Percentiles rank a stretch among this genome's conserved stretches.
Conservation (phyloP, 768 basidiomycete genomes). For the Peribolospora kevripleyi region DNA sequence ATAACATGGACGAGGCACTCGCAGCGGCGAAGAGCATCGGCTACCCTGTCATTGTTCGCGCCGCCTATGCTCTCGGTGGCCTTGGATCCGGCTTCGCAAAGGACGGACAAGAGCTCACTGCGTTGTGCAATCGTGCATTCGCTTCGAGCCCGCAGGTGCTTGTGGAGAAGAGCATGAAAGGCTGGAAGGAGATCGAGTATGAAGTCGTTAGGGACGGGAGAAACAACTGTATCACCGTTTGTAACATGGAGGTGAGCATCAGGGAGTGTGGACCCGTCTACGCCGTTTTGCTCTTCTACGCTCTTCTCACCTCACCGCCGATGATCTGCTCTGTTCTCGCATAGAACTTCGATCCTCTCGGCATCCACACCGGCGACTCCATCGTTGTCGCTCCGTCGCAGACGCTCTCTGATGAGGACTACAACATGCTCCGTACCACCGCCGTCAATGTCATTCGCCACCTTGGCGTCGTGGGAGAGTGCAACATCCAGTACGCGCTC, state of each 20-base stretch:
- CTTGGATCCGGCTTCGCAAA: slow-evolving; percentile 92
- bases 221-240: slow-evolving; percentile 97
- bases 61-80: slow-evolving; percentile 88
- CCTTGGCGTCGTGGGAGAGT: slow-evolving; percentile 89
- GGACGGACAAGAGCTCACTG: slow-evolving; percentile 64
- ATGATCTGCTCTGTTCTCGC: not conserved
- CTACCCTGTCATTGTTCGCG: slow-evolving; percentile 86
- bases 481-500: slow-evolving; percentile 96
- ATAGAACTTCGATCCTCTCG: slow-evolving; percentile 95
- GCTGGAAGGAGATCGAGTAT: slow-evolving; percentile 99
- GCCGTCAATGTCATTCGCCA: slow-evolving; percentile 98
- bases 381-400: slow-evolving; percentile 96
- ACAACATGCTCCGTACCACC: slow-evolving; percentile 95
- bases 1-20: slow-evolving; percentile 59
- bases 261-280: too few relatives aligned
- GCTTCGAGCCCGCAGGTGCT: slow-evolving; percentile 93
- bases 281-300: not conserved
- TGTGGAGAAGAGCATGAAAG: slow-evolving; percentile 99
- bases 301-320: not conserved
- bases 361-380: slow-evolving; percentile 95
- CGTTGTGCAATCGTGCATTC: slow-evolving; percentile 79
- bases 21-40: slow-evolving; percentile 62
- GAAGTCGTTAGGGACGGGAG: slow-evolving; percentile 94
- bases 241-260: slow-evolving; percentile 92
- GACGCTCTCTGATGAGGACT: slow-evolving; percentile 94